A percentile compares a stretch with the other conserved stretches of the same genome.
These are phyloP conservation scores for Colletotrichum phormii DNA, from an alignment of 2,329 filamentous ascomycete species.

Conservation along the genomic window DNA sequence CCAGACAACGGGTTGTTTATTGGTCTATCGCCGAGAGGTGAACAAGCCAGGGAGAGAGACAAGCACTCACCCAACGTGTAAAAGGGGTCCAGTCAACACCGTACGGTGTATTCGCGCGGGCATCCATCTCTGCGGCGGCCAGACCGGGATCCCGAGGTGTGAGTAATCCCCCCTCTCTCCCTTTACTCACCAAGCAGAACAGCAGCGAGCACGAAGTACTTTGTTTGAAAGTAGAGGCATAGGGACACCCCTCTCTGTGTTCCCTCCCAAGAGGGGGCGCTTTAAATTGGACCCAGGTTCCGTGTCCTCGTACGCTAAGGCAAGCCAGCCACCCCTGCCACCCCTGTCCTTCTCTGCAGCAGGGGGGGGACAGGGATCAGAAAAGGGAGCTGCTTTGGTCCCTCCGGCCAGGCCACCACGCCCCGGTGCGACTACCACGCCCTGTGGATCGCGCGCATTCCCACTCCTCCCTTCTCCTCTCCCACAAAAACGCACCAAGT, in stretches of 20 bases:
- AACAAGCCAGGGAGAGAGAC: neutral
- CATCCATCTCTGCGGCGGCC: neutral
- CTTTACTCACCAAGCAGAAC: neutral
- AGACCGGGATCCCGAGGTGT: neutral
- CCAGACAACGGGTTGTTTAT: slow-evolving; percentile 9
- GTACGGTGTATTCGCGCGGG: slow-evolving; percentile 6
- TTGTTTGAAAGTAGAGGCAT: neutral
- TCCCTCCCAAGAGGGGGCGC: neutral
- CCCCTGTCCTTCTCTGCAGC: neutral
- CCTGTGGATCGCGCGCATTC: neutral
- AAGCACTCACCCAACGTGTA: slow-evolving; percentile 3
- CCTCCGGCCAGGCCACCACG: neutral
- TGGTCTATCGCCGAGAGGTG: slow-evolving; percentile 7
- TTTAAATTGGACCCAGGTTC: slow-evolving; percentile 19
- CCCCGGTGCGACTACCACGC: neutral
- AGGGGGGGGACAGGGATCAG: slow-evolving; percentile 8
- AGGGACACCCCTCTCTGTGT: slow-evolving; percentile 9
- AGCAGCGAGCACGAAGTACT: neutral
- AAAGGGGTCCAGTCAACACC: neutral
- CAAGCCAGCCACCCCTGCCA: slow-evolving; percentile 10
- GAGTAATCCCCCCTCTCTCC: slow-evolving; percentile 16
- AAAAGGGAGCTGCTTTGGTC: neutral
- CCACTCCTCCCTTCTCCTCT: slow-evolving; percentile 17
- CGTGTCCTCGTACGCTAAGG: neutral
- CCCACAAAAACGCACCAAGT: slow-evolving; percentile 22